These are phyloP conservation scores for Logfia minima DNA, from an alignment of 129 eudicot species.

Conservation along the genomic window DNA sequence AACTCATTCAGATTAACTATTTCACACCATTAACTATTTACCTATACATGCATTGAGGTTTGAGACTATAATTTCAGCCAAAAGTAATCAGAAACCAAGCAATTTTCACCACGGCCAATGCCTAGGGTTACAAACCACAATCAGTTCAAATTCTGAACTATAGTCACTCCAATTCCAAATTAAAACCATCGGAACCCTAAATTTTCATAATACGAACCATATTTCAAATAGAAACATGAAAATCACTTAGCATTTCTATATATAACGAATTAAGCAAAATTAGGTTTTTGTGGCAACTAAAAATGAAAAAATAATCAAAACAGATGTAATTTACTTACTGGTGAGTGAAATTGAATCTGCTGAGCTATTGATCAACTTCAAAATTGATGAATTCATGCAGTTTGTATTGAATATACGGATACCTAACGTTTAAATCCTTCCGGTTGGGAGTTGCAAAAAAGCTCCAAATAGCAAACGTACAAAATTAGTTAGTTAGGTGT, in stretches of 20 bases:
- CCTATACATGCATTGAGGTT: neutral
- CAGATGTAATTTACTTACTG: slow-evolving; percentile 10
- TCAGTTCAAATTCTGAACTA: slow-evolving; percentile 1
- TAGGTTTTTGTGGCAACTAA: slow-evolving; percentile 21
- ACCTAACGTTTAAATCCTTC: neutral
- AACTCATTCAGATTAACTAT: neutral
- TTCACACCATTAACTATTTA: neutral
- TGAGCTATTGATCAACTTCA: slow-evolving; percentile 7
- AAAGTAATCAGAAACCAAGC: neutral
- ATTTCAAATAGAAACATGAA: neutral
- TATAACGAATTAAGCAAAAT: slow-evolving; percentile 2
- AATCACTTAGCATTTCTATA: neutral
- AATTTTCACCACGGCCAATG: neutral
- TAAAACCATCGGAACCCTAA: neutral
- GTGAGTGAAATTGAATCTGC: slow-evolving; percentile 14
- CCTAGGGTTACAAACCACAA: neutral
- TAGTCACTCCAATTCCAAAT: slow-evolving; percentile 1
- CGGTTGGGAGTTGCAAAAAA: slow-evolving; percentile 16
- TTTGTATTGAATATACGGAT: slow-evolving; percentile 15
- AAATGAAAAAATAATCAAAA: neutral
- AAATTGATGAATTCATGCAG: slow-evolving; percentile 17
- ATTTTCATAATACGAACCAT: neutral
- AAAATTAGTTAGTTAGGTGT: neutral
- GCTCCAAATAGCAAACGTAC: neutral
- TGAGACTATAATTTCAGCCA: neutral